These are phyloP conservation scores for Cicer cuneatum DNA, from an alignment of 306 rosid species.

Conservation along the genomic window DNA sequence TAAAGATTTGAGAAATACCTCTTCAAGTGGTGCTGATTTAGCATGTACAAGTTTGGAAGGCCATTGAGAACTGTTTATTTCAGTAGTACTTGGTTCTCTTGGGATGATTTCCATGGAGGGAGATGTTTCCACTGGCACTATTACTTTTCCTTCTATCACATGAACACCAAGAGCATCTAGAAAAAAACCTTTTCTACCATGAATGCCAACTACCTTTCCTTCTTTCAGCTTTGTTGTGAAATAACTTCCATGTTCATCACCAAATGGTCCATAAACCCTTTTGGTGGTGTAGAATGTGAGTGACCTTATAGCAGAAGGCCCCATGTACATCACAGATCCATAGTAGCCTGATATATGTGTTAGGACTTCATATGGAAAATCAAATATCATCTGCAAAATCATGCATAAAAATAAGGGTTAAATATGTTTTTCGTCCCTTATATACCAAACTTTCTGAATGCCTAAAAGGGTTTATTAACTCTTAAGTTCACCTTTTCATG, in stretches of 20 bases:
- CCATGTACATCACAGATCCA: slow-evolving; percentile 81
- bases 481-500: slow-evolving; percentile 67
- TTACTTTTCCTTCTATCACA: slow-evolving; percentile 71
- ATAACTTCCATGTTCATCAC: slow-evolving; percentile 76
- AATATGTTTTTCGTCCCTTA: too few relatives aligned
- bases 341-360: slow-evolving; percentile 80
- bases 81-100: slow-evolving; percentile 51
- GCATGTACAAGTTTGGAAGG: slow-evolving; percentile 54
- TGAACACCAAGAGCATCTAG: slow-evolving; percentile 86
- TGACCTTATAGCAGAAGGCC: slow-evolving; percentile 73
- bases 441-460: too few relatives aligned
- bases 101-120: slow-evolving; percentile 50
- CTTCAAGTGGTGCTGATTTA: slow-evolving; percentile 63
- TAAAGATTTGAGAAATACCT: slow-evolving; percentile 52
- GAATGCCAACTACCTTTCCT: slow-evolving; percentile 84
- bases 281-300: slow-evolving; percentile 78
- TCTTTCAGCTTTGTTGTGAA: slow-evolving; percentile 71
- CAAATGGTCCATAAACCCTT: slow-evolving; percentile 74
- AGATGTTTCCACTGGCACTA: slow-evolving; percentile 47
- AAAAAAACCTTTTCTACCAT: slow-evolving; percentile 86
- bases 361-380: slow-evolving; percentile 78
- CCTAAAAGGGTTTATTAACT: not conserved
- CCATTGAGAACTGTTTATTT: slow-evolving; percentile 56
- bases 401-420: not conserved
- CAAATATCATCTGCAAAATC: slow-evolving; percentile 71